A percentile compares a stretch with the other conserved stretches of the same genome.
These are phyloP conservation scores for Crucibulum parvulum DNA, from an alignment of 1,284 basidiomycete genomes.

Conservation along the genomic window DNA sequence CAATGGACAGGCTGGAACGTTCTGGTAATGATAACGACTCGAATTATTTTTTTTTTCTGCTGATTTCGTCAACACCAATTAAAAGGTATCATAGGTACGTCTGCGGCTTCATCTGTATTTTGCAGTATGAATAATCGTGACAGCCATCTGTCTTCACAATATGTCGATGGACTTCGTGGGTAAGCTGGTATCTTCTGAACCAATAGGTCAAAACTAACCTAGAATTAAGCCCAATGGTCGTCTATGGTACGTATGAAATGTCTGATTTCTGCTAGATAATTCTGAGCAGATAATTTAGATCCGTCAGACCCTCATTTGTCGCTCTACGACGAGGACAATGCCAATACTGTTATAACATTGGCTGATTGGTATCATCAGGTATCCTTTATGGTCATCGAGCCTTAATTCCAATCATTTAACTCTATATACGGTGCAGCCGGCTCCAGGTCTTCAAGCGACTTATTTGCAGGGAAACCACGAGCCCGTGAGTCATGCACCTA, in stretches of 20 bases:
- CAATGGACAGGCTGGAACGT: slow-evolving; percentile 16
- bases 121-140: background rate
- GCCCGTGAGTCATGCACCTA: slow-evolving; percentile 13
- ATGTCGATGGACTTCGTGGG: slow-evolving; percentile 17
- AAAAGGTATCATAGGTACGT: background rate
- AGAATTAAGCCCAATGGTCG: slow-evolving; percentile 7
- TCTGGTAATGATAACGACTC: slow-evolving; percentile 6
- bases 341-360: slow-evolving; percentile 32
- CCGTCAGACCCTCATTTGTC: slow-evolving; percentile 11
- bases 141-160: slow-evolving; percentile 6
- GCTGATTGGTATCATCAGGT: slow-evolving; percentile 32
- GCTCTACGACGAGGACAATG: slow-evolving; percentile 27
- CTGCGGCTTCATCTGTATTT: background rate
- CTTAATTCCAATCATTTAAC: too few relatives aligned
- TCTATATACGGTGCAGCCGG: background rate
- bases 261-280: background rate
- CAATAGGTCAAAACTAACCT: background rate
- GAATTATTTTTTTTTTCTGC: too few relatives aligned
- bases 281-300: background rate
- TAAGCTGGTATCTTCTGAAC: background rate
- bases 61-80: background rate
- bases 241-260: slow-evolving; percentile 9
- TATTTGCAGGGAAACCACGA: slow-evolving; percentile 26
- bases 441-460: slow-evolving; percentile 20
- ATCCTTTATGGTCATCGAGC: background rate